Conservation (phyloP, 352 stramenopile species). For the Aphanomyces astaci region DNA sequence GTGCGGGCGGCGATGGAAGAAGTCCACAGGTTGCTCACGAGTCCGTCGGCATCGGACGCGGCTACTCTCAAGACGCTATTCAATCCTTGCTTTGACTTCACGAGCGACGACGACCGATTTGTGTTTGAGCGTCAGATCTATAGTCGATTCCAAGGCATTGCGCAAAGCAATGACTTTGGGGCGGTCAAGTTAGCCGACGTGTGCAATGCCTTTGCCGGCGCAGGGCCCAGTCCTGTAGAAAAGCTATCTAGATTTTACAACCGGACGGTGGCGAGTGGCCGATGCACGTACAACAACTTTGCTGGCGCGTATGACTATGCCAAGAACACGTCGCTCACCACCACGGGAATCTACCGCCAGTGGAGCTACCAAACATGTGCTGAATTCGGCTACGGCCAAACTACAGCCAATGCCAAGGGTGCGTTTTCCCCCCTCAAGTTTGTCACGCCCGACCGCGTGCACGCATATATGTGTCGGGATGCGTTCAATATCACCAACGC, state of each 20-base stretch:
- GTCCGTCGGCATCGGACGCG: background rate
- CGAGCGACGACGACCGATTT: constrained; percentile 1
- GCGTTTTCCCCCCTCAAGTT: constrained; percentile 56
- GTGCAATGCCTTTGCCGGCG: constrained; percentile 1
- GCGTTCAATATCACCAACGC: constrained; percentile 60
- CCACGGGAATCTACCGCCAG: constrained; percentile 31
- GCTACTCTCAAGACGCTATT: constrained; percentile 20
- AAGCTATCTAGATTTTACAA: constrained; percentile 12
- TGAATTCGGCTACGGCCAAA: constrained; percentile 82
- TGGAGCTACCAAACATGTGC: constrained; percentile 59
- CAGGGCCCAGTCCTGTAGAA: background rate
- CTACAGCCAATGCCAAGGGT: constrained; percentile 27
- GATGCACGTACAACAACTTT: constrained; percentile 76
- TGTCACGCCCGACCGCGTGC: constrained; percentile 70
- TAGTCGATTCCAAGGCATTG: constrained; percentile 8
- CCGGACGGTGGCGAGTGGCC: constrained; percentile 23
- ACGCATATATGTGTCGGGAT: constrained; percentile 59
- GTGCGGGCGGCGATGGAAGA: constrained; percentile 47
- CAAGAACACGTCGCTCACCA: constrained; percentile 69
- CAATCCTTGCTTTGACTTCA: constrained; percentile 12
- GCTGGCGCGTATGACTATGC: constrained; percentile 55
- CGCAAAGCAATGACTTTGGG: constrained; percentile 6
- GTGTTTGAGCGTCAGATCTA: constrained; percentile 6
- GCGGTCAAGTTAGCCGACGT: background rate
- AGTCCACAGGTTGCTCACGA: background rate